Evolutionary conservation across 257 asterid species (phyloP).

Genomic region (Solanum paucissectum): DNA sequence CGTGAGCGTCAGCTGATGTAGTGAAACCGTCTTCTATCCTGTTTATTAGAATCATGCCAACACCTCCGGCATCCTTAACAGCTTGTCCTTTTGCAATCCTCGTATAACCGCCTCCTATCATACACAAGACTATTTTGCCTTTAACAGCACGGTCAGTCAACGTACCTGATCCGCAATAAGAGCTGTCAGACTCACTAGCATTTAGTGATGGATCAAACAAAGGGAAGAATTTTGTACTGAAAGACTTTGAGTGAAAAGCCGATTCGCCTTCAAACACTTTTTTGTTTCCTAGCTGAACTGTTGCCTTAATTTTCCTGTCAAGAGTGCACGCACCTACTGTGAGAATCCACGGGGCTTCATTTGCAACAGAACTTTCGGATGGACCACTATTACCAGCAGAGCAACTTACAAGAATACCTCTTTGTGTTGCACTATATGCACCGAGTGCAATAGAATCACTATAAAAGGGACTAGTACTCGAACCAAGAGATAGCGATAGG

Average conservation of each 20-base stretch:
- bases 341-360: conserved; percentile 46
- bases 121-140: conserved; percentile 42
- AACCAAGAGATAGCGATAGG: conserved; percentile 26
- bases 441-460: conserved; percentile 21
- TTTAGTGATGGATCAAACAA: conserved; percentile 22
- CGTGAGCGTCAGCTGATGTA: conserved; percentile 12
- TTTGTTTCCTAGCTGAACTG: conserved; percentile 20
- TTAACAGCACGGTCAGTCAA: conserved; percentile 2
- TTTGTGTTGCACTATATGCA: conserved; percentile 31
- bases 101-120: neutral
- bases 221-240: conserved; percentile 2
- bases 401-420: conserved; percentile 36
- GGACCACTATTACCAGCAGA: conserved; percentile 35
- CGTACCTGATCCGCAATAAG: conserved; percentile 6
- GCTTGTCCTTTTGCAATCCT: conserved; percentile 16
- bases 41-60: conserved; percentile 34
- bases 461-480: neutral
- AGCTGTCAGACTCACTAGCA: neutral
- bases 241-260: conserved; percentile 19
- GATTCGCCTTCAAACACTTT: conserved; percentile 19
- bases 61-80: conserved; percentile 32
- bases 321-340: conserved; percentile 45
- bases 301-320: conserved; percentile 26
- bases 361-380: neutral
- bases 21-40: neutral